These are phyloP conservation scores for Tulasnella sp. DNA, from an alignment of 768 basidiomycete genomes.

Conservation along the genomic window DNA sequence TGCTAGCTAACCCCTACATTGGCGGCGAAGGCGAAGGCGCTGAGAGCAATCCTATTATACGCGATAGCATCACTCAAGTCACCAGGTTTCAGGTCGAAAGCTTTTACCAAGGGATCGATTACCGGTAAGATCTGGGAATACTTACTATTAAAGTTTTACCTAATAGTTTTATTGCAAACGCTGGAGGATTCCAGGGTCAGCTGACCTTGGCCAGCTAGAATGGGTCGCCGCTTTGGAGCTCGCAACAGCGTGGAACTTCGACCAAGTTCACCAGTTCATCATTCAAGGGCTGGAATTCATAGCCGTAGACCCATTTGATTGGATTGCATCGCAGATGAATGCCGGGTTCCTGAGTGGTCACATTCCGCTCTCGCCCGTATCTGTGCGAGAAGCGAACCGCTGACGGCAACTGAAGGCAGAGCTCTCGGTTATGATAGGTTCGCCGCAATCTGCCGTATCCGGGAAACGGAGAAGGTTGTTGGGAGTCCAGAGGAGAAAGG, in stretches of 20 bases:
- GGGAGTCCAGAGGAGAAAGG: background rate
- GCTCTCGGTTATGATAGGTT: slow-evolving; percentile 5
- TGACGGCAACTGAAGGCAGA: slow-evolving; percentile 12
- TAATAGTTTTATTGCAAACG: background rate
- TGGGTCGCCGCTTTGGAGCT: too few species aligned
- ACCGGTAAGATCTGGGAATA: background rate
- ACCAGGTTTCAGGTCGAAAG: background rate
- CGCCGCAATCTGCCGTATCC: slow-evolving; percentile 16
- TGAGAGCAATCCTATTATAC: background rate
- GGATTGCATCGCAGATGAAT: slow-evolving; percentile 1
- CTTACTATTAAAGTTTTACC: background rate
- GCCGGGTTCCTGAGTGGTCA: slow-evolving; percentile 5
- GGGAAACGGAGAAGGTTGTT: background rate
- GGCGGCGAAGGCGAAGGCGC: background rate
- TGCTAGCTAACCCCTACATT: background rate
- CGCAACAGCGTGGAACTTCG: background rate
- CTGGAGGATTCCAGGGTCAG: background rate
- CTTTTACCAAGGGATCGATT: background rate
- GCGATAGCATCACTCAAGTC: background rate
- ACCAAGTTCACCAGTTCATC: background rate
- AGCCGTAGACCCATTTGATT: background rate
- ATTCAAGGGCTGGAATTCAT: background rate
- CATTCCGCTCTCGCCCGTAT: background rate
- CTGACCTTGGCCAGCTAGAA: background rate
- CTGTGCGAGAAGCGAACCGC: background rate